These are phyloP conservation scores for Aspergillus brunneoviolaceus DNA, from an alignment of 2,329 filamentous ascomycete genomes.

Conservation along the genomic window DNA sequence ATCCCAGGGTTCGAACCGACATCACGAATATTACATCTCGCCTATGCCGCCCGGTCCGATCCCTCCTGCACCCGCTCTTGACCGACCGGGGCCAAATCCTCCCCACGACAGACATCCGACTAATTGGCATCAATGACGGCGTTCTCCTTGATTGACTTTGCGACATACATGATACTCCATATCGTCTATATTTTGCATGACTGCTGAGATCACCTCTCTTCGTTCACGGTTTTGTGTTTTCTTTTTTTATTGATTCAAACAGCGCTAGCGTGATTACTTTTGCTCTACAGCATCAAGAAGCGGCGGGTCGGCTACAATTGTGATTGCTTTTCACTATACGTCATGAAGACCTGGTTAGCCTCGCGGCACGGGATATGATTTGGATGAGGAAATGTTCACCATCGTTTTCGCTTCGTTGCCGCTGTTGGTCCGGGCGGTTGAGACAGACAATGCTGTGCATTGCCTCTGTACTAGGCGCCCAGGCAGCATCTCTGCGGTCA, in stretches of 20 bases:
- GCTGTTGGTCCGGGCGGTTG: slow-evolving; percentile 10
- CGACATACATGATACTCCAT: slow-evolving; percentile 43
- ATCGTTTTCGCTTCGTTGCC: slow-evolving; percentile 31
- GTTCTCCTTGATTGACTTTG: slow-evolving; percentile 51
- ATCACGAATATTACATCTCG: slow-evolving; percentile 7
- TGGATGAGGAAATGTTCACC: slow-evolving; percentile 41
- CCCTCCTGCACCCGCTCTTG: background rate
- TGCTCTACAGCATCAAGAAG: slow-evolving; percentile 45
- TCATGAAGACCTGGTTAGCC: slow-evolving; percentile 51
- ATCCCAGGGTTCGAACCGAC: slow-evolving; percentile 21
- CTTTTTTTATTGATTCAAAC: slow-evolving; percentile 11
- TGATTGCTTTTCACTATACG: slow-evolving; percentile 41
- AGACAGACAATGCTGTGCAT: slow-evolving; percentile 1
- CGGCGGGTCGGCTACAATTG: slow-evolving; percentile 50
- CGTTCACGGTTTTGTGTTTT: slow-evolving; percentile 25
- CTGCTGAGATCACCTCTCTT: slow-evolving; percentile 25
- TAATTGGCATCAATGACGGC: slow-evolving; percentile 56
- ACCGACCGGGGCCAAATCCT: slow-evolving; percentile 37
- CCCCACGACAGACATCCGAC: slow-evolving; percentile 41
- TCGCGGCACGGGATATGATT: slow-evolving; percentile 50
- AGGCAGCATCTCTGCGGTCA: background rate
- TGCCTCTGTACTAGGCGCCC: background rate
- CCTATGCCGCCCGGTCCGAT: background rate
- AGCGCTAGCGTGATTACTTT: slow-evolving; percentile 38
- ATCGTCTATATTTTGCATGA: slow-evolving; percentile 39